These are phyloP conservation scores for Colletotrichum australisinense DNA, from an alignment of 2,329 filamentous ascomycete species.

Conservation along the genomic window DNA sequence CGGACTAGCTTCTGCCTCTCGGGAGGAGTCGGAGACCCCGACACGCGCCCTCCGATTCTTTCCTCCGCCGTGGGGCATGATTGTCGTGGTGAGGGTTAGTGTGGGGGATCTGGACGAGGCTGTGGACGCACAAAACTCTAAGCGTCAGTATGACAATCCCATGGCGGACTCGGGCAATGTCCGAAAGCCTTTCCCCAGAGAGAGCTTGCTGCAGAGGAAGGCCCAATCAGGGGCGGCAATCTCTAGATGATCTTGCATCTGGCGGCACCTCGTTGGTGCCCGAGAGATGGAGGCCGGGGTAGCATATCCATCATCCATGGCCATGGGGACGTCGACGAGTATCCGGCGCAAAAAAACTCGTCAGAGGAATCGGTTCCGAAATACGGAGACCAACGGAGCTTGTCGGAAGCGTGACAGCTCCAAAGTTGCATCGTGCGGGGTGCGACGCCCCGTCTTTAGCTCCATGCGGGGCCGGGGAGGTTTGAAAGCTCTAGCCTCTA, in stretches of 20 bases:
- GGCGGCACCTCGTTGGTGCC: slow-evolving; percentile 30
- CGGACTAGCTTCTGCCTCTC: background rate
- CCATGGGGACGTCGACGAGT: background rate
- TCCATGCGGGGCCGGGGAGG: slow-evolving; percentile 30
- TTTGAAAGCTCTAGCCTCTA: slow-evolving; percentile 10
- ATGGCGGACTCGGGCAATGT: slow-evolving; percentile 29
- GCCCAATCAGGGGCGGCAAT: slow-evolving; percentile 17
- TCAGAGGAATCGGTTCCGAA: slow-evolving; percentile 21
- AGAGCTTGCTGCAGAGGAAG: background rate
- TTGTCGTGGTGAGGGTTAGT: slow-evolving; percentile 5
- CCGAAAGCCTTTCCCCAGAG: slow-evolving; percentile 22
- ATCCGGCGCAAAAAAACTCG: background rate
- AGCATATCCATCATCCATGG: too few relatives aligned
- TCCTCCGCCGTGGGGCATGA: slow-evolving; percentile 8
- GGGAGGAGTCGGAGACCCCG: slow-evolving; percentile 27
- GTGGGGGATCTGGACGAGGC: slow-evolving; percentile 23
- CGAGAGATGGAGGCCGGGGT: slow-evolving; percentile 21
- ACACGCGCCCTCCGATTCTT: slow-evolving; percentile 6
- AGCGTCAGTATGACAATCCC: slow-evolving; percentile 15
- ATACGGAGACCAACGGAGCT: slow-evolving; percentile 32
- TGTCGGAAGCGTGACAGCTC: slow-evolving; percentile 32
- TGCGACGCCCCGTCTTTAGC: slow-evolving; percentile 25
- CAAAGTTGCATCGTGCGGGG: slow-evolving; percentile 33
- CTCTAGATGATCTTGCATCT: slow-evolving; percentile 28
- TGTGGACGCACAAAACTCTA: slow-evolving; percentile 28